Base-by-base conservation (phyloP, 768 basidiomycete species). In the Phlebiopsis gigantea region DNA sequence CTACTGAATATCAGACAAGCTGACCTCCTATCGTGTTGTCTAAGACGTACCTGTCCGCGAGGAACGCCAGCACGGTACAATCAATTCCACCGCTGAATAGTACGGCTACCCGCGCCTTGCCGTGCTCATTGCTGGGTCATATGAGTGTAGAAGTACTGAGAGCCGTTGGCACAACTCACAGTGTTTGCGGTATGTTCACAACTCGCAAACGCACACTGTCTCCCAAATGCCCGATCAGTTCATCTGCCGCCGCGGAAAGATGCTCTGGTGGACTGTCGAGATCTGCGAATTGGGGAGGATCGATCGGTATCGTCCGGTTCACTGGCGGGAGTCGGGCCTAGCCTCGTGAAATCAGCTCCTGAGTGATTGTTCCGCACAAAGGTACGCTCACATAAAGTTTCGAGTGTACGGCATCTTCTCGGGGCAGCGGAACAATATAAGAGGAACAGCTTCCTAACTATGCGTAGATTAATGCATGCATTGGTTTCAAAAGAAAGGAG, bases 61-160 rank as follows among this genome's bases (percentile, higher is more conserved):
- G 75, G 65, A 81, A 87, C 0, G 95, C 84, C 6, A 98, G 64
- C 41, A 90, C 73, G 0, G 95, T 87, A 10, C 87, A 98, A 68
- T 99, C 97, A 44, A 99, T 92, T 0, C 97, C 97, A 28, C 97
- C 97, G 34, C 93, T 96, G 70, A 98, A 99, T 8, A 99, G 78
- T 8, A 99, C 78, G 1, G 88, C 93, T 2, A 97, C 76, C 51
- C 87, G 78, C 4, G 86, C 77, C 49, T 74, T 68, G 6, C 75
- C 75, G 51, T 65, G 54, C 2, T 57, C 57, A 12, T 57, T 61
- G 15, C 72, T 71, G 24, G 39, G 28, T 39, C 53, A 30, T 21
- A 55, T 46, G 41, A 46, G 39, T 21, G 17, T 10, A 57, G 19
- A 24, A 12, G 3, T 29, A 29, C 4, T 29, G 2, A 22, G 28